Conservation (phyloP, 768 basidiomycete genomes). For the Suillus placidus region DNA sequence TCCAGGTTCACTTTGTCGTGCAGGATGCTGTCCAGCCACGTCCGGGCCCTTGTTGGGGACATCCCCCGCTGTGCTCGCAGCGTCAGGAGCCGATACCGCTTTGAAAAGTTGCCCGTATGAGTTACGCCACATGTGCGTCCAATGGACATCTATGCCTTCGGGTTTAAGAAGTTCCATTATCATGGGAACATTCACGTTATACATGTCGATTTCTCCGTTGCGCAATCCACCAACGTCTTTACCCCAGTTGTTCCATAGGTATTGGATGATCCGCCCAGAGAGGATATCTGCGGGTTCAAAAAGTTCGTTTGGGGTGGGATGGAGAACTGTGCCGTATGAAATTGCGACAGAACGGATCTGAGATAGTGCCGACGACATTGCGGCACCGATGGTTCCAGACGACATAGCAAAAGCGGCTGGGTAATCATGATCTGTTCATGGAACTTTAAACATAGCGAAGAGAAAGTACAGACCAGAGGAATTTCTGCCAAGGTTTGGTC, state of each 20-base stretch:
- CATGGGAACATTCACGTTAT: slow-evolving; percentile 88
- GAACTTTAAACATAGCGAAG: background rate
- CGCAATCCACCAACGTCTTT: slow-evolving; percentile 59
- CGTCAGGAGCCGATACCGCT: slow-evolving; percentile 30
- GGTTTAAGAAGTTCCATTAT: slow-evolving; percentile 62
- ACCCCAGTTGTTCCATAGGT: slow-evolving; percentile 89
- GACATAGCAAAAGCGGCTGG: slow-evolving; percentile 85
- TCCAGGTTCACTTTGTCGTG: slow-evolving; percentile 9
- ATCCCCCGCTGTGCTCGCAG: slow-evolving; percentile 23
- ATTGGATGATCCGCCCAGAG: slow-evolving; percentile 63
- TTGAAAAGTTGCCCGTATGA: slow-evolving; percentile 83
- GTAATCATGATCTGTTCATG: slow-evolving; percentile 10
- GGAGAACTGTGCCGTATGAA: slow-evolving; percentile 80
- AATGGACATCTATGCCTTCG: slow-evolving; percentile 66
- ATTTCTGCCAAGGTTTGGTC: slow-evolving; percentile 85
- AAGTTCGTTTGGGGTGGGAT: slow-evolving; percentile 62
- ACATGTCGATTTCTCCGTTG: slow-evolving; percentile 73
- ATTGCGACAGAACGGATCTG: slow-evolving; percentile 78
- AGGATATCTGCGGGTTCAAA: slow-evolving; percentile 76
- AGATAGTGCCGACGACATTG: slow-evolving; percentile 77
- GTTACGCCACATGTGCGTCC: slow-evolving; percentile 87
- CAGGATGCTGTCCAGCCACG: slow-evolving; percentile 30
- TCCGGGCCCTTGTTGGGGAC: slow-evolving; percentile 49
- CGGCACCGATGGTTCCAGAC: slow-evolving; percentile 91
- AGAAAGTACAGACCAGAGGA: slow-evolving; percentile 60